Evolutionary conservation across 2,329 filamentous ascomycete species (phyloP).

Genomic region (Penicillium psychrosexuale): DNA sequence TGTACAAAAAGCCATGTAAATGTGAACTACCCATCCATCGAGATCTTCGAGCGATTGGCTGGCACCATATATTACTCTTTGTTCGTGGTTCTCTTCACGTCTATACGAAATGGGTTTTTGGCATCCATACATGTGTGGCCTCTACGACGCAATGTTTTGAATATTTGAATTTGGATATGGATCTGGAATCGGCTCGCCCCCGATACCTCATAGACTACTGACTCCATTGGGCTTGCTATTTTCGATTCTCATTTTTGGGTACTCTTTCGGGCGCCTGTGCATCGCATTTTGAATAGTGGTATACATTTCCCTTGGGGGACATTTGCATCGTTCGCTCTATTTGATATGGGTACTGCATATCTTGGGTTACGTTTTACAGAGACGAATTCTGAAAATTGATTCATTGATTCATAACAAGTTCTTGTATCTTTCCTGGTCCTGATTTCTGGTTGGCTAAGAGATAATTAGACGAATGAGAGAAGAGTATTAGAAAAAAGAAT

Average conservation of each 20-base stretch:
- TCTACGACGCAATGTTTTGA: background rate
- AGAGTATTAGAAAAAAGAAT: background rate
- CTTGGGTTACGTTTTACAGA: background rate
- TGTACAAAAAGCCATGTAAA: conserved; percentile 1
- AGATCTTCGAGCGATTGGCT: background rate
- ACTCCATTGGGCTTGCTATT: conserved; percentile 6
- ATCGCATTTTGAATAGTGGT: background rate
- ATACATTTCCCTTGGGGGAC: background rate
- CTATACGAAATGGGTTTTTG: background rate
- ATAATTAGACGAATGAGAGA: background rate
- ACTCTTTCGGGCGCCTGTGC: background rate
- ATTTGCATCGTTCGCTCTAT: background rate
- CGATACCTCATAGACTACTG: conserved; percentile 12
- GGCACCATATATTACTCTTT: background rate
- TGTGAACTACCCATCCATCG: background rate
- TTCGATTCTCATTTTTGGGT: background rate
- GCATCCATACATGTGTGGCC: background rate
- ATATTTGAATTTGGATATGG: background rate
- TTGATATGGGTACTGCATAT: background rate
- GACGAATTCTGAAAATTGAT: background rate
- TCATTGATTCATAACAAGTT: background rate
- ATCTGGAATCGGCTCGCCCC: background rate
- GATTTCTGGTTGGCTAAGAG: background rate
- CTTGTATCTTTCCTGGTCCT: too few species aligned
- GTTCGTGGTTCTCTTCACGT: background rate